Conservation (phyloP, 306 rosid species). For the Gleditsia sinensis region DNA sequence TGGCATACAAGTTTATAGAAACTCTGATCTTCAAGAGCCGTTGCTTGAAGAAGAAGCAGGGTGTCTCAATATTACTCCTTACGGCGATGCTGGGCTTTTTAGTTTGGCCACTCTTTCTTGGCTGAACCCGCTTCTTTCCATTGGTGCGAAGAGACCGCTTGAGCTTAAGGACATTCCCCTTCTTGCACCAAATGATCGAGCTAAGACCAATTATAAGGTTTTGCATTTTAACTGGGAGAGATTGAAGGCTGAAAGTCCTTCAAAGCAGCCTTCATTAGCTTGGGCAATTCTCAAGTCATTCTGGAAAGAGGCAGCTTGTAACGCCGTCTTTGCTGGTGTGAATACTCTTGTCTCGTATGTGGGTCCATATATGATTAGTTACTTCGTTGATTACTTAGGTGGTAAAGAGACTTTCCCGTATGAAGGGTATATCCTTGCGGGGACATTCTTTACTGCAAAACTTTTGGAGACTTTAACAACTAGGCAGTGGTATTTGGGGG, state of each 20-base stretch:
- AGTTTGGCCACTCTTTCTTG: constrained; percentile 87
- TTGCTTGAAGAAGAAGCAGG: constrained; percentile 88
- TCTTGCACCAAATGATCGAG: constrained; percentile 79
- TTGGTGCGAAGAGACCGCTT: constrained; percentile 89
- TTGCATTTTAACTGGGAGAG: constrained; percentile 92
- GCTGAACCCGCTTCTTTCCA: constrained; percentile 83
- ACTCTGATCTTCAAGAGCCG: constrained; percentile 71
- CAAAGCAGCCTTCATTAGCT: constrained; percentile 79
- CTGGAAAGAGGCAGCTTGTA: constrained; percentile 96
- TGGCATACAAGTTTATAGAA: constrained; percentile 64
- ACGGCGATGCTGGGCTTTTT: constrained; percentile 77
- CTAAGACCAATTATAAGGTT: constrained; percentile 77
- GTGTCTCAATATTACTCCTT: constrained; percentile 89
- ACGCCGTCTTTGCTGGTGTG: constrained; percentile 92
- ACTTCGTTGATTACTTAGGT: constrained; percentile 93
- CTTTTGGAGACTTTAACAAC: constrained; percentile 91
- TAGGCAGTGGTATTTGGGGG: constrained; percentile 98
- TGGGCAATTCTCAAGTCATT: constrained; percentile 87
- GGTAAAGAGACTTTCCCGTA: constrained; percentile 77
- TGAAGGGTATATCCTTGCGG: constrained; percentile 93
- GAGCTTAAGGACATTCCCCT: constrained; percentile 99
- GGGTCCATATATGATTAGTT: constrained; percentile 94
- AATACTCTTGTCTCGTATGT: constrained; percentile 93
- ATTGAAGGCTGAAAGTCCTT: constrained; percentile 66
- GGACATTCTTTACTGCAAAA: constrained; percentile 84